Conservation (phyloP, 768 basidiomycete species). For the Hygrocybe punicea region DNA sequence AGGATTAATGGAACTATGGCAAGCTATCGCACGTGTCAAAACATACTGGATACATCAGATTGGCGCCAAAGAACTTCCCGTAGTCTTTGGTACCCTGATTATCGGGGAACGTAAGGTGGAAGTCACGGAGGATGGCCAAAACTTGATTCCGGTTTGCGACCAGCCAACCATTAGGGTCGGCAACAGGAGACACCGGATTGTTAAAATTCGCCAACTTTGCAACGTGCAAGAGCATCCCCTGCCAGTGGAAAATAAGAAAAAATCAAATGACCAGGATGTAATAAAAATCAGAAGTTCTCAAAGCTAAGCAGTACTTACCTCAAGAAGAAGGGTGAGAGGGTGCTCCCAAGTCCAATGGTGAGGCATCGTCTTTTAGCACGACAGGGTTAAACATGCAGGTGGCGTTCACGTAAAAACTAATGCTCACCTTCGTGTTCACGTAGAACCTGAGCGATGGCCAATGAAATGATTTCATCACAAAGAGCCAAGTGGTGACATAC, state of each 20-base stretch:
- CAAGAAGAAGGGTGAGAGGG: background rate
- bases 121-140: background rate
- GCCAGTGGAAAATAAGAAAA: background rate
- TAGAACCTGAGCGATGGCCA: background rate
- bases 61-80: background rate
- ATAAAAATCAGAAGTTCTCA: background rate
- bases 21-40: background rate
- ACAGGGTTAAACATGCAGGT: background rate
- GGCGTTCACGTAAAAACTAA: no score
- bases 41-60: background rate
- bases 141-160: background rate
- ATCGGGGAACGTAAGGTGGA: background rate
- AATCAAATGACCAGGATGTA: background rate
- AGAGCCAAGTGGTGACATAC: background rate
- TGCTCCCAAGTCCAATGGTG: background rate
- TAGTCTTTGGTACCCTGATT: background rate
- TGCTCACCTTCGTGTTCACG: background rate
- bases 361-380: background rate
- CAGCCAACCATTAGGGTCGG: background rate
- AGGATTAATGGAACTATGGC: background rate
- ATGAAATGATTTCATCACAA: no score
- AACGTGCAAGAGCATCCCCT: no score
- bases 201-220: background rate
- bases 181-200: background rate
- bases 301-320: background rate